Evolutionary conservation across 2,329 filamentous ascomycete genomes (phyloP), one percentile per base, ranked within the genome.

Genomic region (Tolypocladium album): DNA sequence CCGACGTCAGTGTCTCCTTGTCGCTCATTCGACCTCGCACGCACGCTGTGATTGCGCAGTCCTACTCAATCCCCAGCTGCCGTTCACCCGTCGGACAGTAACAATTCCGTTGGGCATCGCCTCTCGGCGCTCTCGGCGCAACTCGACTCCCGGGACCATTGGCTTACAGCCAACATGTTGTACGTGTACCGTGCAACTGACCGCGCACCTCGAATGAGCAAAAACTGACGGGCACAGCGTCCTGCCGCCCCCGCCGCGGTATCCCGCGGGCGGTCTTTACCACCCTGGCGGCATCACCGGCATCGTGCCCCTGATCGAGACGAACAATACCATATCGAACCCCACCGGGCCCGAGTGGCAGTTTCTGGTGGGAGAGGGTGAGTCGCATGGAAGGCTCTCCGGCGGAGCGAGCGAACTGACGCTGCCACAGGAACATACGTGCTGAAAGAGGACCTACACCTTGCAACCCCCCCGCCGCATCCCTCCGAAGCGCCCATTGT

Each of bases 391-490:
- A 53, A 34, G 39, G 39, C n/a, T n/a, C 8, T 27, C 15, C 42
- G 27, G 8, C 17, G 27, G 20, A 7, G 27, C 22, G 11, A 6
- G 13, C 22, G 31, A n/a, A 17, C 43, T 61, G 60, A 61, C 58
- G 50, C n/a, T n/a, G 52, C 20, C 3, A 20, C 67, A 94, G 91
- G 92, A 69, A 93, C 90, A 62, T 99, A 99, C 70, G 82, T 89
- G 27, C 83, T 97, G 52, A 88, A 92, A 72, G 93, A 99, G 75
- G 90, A 96, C 72, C 79, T 99, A 36, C 88, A 92, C 66, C 87
- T 99, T 60, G 93, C 94, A 53, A 97, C 92, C 40, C 94, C 94
- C 60, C 93, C 93, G 64, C 92, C 92, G 17, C 94, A 99, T 75
- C 94, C 94, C 27, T 96, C 92, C 62, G 94, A 99, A 78, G 87